A percentile compares a stretch with the other conserved stretches of the same genome.
phyloP scores from a whole-genome alignment of 768 basidiomycete genomes.

The Naganishia vishniacii region DNA sequence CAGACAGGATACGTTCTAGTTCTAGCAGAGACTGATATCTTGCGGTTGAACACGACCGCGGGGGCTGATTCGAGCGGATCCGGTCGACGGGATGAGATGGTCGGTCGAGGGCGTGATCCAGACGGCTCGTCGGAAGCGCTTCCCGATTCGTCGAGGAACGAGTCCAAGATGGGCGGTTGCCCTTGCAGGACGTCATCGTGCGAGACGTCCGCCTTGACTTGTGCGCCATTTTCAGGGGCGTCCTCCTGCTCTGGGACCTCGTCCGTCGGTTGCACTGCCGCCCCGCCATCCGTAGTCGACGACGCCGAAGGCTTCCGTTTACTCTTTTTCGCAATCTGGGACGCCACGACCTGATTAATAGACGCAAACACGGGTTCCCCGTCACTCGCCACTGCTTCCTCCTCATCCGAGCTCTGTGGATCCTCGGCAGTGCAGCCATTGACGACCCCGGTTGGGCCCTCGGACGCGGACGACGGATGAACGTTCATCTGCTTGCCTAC shows the following conservation, averaged over 20 bases:
- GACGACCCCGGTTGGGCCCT: neutral
- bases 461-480: neutral
- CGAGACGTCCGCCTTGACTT: neutral
- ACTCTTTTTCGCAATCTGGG: slow-evolving; percentile 13
- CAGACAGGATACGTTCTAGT: slow-evolving; percentile 7
- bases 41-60: neutral
- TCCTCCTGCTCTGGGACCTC: neutral
- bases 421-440: neutral
- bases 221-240: neutral
- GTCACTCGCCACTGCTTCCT: neutral
- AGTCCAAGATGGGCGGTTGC: neutral
- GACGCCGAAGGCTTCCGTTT: neutral
- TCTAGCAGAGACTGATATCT: neutral
- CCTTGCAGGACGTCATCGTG: neutral
- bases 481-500: slow-evolving; percentile 1
- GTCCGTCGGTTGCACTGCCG: neutral
- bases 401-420: neutral
- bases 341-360: slow-evolving; percentile 8
- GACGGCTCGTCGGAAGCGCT: neutral
- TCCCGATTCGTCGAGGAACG: neutral
- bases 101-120: neutral
- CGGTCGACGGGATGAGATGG: neutral
- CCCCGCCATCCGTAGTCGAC: neutral
- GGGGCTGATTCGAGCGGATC: slow-evolving; percentile 5
- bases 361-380: slow-evolving; percentile 9